phyloP scores from a whole-genome alignment of 345 rosid species.

The Moricandia arvensis region DNA sequence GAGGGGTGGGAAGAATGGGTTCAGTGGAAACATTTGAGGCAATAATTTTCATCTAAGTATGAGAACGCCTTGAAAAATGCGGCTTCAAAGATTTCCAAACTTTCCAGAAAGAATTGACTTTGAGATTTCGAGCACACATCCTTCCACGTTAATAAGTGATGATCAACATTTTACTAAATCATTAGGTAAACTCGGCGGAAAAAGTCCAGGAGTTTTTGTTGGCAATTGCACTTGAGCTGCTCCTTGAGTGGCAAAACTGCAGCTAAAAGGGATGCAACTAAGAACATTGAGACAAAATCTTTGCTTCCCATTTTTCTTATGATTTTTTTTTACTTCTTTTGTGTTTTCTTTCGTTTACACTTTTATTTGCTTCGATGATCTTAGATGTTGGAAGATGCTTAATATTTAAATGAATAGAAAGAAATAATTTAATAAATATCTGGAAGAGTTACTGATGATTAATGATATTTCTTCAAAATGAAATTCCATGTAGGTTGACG shows the following conservation, averaged over 20 bases:
- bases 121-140: neutral
- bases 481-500: too few relatives aligned
- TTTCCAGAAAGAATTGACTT: too few relatives aligned
- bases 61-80: neutral
- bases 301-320: neutral
- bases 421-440: too few relatives aligned
- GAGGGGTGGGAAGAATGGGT: neutral
- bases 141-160: neutral
- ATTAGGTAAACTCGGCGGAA: neutral
- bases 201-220: neutral
- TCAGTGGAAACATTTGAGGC: slow-evolving; percentile 1
- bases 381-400: too few relatives aligned
- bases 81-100: neutral
- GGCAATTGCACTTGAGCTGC: neutral
- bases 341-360: neutral
- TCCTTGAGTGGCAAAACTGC: neutral
- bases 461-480: too few relatives aligned
- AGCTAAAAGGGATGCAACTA: neutral
- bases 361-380: neutral
- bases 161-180: neutral
- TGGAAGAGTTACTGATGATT: too few relatives aligned
- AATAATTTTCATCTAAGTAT: neutral
- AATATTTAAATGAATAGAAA: too few relatives aligned
- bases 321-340: neutral
- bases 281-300: neutral